Evolutionary conservation across 2,329 filamentous ascomycete species (phyloP).

Genomic region (Aaosphaeria pasadenensis): DNA sequence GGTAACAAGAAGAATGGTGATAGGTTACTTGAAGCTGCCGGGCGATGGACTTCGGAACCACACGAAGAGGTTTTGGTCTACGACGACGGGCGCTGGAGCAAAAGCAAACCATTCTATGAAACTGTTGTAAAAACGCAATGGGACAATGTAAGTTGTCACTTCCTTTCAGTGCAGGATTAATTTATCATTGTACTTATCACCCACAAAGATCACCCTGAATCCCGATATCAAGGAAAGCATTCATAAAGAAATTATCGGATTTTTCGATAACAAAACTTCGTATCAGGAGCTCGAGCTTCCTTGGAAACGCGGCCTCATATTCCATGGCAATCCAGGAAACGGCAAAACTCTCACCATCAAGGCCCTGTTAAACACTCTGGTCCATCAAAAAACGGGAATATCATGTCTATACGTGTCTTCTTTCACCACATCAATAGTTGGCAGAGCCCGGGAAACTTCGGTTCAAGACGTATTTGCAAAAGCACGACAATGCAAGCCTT

Average conservation of each 20-base stretch:
- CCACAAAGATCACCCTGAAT: no score
- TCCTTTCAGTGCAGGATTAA: no score
- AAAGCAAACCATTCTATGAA: conserved; percentile 57
- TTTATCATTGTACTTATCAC: no score
- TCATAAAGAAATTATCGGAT: conserved; percentile 60
- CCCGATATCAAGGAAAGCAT: conserved; percentile 60
- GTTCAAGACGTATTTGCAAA: conserved; percentile 37
- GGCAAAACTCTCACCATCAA: conserved; percentile 69
- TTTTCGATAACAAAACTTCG: conserved; percentile 39
- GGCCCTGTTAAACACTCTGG: conserved; percentile 62
- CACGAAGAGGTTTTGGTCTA: conserved; percentile 65
- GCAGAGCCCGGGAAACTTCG: conserved; percentile 44
- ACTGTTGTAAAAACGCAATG: conserved; percentile 48
- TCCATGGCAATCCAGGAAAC: conserved; percentile 58
- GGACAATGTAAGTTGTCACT: conserved; percentile 65
- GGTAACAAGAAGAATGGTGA: conserved; percentile 37
- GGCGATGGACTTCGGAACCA: conserved; percentile 54
- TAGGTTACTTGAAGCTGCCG: conserved; percentile 52
- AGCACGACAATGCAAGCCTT: conserved; percentile 61
- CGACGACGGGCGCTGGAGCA: conserved; percentile 60
- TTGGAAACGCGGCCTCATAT: conserved; percentile 48
- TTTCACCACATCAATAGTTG: conserved; percentile 57
- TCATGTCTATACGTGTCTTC: conserved; percentile 53
- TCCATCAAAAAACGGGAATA: conserved; percentile 46
- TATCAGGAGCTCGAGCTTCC: conserved; percentile 45